Evolutionary conservation across 1,139 yeast genomes (phyloP).

Genomic region (Yamadazyma dendronema): DNA sequence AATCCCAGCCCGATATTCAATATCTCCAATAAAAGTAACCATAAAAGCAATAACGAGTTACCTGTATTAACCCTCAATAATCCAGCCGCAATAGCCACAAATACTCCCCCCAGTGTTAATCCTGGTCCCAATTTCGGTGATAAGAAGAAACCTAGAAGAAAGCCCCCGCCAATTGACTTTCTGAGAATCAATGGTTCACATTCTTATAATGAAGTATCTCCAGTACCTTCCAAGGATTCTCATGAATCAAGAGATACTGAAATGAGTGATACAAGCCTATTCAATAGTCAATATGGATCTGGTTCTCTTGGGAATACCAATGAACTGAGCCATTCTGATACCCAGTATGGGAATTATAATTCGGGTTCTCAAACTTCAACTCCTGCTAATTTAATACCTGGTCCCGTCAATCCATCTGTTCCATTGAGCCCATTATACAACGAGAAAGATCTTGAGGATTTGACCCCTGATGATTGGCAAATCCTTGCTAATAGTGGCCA

Average conservation of each 20-base stretch:
- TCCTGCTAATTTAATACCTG: slow-evolving; percentile 3
- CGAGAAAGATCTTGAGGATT: slow-evolving; percentile 43
- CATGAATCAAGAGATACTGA: slow-evolving; percentile 4
- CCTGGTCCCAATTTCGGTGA: slow-evolving; percentile 4
- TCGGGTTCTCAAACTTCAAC: too few relatives aligned
- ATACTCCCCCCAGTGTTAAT: neutral
- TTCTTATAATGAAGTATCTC: slow-evolving; percentile 13
- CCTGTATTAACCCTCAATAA: slow-evolving; percentile 1
- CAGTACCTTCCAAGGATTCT: slow-evolving; percentile 8
- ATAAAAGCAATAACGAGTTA: slow-evolving; percentile 1
- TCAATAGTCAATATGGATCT: neutral
- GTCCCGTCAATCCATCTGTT: slow-evolving; percentile 8
- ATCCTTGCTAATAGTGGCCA: slow-evolving; percentile 49
- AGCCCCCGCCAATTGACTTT: slow-evolving; percentile 47
- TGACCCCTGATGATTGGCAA: slow-evolving; percentile 82
- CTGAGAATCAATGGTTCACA: slow-evolving; percentile 33
- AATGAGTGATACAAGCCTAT: slow-evolving; percentile 6
- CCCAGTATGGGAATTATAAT: neutral
- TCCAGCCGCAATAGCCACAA: neutral
- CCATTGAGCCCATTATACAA: slow-evolving; percentile 11
- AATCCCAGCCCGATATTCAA: slow-evolving; percentile 28
- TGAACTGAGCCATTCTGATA: neutral
- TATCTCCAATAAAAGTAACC: slow-evolving; percentile 20
- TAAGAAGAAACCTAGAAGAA: slow-evolving; percentile 29
- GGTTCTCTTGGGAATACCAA: neutral